These are phyloP conservation scores for Wickerhamomyces chaumierensis DNA, from an alignment of 805 yeast genomes.

Conservation along the genomic window DNA sequence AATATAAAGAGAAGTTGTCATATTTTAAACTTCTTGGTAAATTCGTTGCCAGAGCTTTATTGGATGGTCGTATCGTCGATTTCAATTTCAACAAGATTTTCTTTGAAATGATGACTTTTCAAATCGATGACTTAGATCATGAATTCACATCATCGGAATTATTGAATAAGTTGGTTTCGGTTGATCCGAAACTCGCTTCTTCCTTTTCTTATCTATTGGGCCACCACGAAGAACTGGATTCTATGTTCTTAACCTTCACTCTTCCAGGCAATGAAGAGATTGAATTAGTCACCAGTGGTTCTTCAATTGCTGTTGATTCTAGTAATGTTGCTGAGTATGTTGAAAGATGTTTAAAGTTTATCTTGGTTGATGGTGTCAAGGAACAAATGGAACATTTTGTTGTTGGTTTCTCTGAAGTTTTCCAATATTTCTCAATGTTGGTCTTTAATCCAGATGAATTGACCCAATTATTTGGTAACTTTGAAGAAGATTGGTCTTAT, in stretches of 20 bases:
- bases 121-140: conserved; percentile 12
- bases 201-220: conserved; percentile 42
- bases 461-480: conserved; percentile 59
- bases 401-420: conserved; percentile 72
- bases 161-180: conserved; percentile 24
- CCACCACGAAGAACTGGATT: conserved; percentile 33
- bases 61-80: conserved; percentile 84
- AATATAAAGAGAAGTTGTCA: conserved; percentile 32
- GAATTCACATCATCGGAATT: conserved; percentile 2
- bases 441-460: conserved; percentile 72
- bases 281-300: conserved; percentile 50
- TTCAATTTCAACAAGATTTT: conserved; percentile 65
- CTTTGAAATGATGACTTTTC: conserved; percentile 43
- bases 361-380: conserved; percentile 36
- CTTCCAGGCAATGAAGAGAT: conserved; percentile 67
- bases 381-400: conserved; percentile 59
- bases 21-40: conserved; percentile 64
- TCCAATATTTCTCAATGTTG: conserved; percentile 63
- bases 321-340: conserved; percentile 51
- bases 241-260: conserved; percentile 51
- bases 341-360: conserved; percentile 4
- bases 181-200: conserved; percentile 49
- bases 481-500: conserved; percentile 78
- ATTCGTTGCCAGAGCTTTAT: conserved; percentile 74
- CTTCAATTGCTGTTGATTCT: conserved; percentile 32